phyloP scores from a whole-genome alignment of 2,329 filamentous ascomycete genomes.

The Phialophora verrucosa region DNA sequence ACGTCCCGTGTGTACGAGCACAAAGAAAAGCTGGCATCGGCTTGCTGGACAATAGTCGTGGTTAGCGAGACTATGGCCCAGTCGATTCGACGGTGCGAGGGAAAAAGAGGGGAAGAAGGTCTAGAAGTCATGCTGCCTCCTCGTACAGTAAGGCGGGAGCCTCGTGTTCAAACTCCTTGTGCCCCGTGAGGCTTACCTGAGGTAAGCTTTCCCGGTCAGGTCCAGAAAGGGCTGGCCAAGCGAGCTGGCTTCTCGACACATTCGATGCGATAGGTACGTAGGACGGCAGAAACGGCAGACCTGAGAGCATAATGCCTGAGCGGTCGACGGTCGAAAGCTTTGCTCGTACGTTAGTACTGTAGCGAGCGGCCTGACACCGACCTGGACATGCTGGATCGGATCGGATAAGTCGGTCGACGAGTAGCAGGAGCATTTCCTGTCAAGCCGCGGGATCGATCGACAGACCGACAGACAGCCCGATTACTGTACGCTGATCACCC shows the following conservation, averaged over 20 bases:
- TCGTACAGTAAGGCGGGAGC: neutral
- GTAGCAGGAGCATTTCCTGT: too few species aligned
- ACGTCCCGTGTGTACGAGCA: too few species aligned
- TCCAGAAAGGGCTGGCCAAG: neutral
- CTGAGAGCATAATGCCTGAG: neutral
- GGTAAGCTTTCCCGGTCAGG: constrained; percentile 9
- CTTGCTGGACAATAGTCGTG: too few species aligned
- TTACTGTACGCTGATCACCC: too few species aligned
- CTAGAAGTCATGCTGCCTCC: neutral
- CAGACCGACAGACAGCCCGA: too few species aligned
- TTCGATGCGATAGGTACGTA: neutral
- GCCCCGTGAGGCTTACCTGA: constrained; percentile 8
- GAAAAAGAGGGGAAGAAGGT: neutral
- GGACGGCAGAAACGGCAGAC: neutral
- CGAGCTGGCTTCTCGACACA: neutral
- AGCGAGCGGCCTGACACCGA: neutral
- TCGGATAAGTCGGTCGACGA: too few species aligned
- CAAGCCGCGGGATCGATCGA: too few species aligned
- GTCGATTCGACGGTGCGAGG: too few species aligned
- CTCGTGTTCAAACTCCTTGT: neutral
- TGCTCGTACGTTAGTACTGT: neutral
- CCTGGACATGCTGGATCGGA: neutral
- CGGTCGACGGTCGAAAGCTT: neutral
- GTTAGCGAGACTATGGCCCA: too few species aligned
- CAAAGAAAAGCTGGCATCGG: too few species aligned